Percentiles rank a stretch among this genome's conserved stretches.
Conservation (phyloP, 306 rosid species). For the Acacia melanoxylon region DNA sequence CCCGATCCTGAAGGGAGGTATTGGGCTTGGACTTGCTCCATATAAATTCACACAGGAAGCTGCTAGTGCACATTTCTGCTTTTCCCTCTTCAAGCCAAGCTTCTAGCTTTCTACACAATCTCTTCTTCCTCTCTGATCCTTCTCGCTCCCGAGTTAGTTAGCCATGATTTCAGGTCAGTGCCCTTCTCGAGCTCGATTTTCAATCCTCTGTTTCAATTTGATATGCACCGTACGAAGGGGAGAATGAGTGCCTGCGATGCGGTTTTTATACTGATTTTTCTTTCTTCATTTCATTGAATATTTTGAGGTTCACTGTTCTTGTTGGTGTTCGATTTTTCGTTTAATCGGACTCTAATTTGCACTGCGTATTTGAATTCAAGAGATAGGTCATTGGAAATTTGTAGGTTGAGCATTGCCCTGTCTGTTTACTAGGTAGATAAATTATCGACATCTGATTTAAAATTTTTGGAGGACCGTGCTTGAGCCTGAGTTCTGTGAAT, state of each 20-base stretch:
- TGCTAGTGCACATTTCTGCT: constrained; percentile 12
- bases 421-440: neutral
- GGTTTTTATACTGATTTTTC: neutral
- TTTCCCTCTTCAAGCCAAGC: constrained; percentile 79
- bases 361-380: constrained; percentile 23
- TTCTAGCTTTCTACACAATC: constrained; percentile 3
- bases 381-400: constrained; percentile 26
- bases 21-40: constrained; percentile 32
- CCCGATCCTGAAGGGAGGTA: neutral
- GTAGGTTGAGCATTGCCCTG: constrained; percentile 24
- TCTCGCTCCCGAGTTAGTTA: constrained; percentile 24
- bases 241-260: neutral
- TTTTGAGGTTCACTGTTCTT: neutral
- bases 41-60: constrained; percentile 30
- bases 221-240: neutral
- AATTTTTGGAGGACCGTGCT: constrained; percentile 3
- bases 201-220: neutral
- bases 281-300: neutral
- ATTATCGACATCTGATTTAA: neutral
- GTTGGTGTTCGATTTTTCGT: neutral
- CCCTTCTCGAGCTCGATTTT: constrained; percentile 31
- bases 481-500: constrained; percentile 24
- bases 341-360: constrained; percentile 19
- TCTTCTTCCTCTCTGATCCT: constrained; percentile 35
- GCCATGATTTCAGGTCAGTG: constrained; percentile 77